Evolutionary conservation across 148 eudicot species (phyloP).

Genomic region (Chenopodium quinoa): DNA sequence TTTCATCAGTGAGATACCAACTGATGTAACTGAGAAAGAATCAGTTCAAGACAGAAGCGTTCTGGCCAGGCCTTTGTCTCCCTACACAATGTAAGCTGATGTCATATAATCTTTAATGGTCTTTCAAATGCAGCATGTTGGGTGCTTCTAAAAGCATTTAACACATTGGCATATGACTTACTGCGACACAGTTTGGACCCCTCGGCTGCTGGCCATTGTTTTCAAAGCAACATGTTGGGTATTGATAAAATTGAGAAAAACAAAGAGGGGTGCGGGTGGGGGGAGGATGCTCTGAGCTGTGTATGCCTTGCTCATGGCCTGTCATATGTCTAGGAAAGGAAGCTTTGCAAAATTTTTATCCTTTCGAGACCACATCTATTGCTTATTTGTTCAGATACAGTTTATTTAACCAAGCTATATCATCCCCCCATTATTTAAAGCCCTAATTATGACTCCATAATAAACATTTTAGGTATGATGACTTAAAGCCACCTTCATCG

Average conservation of each 20-base stretch:
- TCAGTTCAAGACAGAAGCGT: conserved; percentile 17
- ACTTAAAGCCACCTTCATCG: conserved; percentile 70
- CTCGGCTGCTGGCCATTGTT: background rate
- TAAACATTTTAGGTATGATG: conserved; percentile 46
- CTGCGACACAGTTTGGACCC: background rate
- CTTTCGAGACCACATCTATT: background rate
- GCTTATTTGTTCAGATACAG: background rate
- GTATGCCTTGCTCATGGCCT: background rate
- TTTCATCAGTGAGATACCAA: conserved; percentile 19
- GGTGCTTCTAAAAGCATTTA: background rate
- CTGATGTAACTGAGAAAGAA: conserved; percentile 18
- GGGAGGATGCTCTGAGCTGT: background rate
- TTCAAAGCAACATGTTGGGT: background rate
- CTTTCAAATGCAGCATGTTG: background rate
- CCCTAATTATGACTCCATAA: background rate
- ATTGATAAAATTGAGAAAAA: background rate
- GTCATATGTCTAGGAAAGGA: background rate
- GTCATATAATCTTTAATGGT: background rate
- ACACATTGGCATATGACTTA: background rate
- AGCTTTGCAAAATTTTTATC: background rate
- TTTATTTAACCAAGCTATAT: background rate
- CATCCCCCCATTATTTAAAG: background rate
- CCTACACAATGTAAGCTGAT: conserved; percentile 63
- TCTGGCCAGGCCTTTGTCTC: conserved; percentile 51
- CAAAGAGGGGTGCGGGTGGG: background rate